Conservation (phyloP, 352 stramenopile genomes). For the Phytophthora melonis region DNA sequence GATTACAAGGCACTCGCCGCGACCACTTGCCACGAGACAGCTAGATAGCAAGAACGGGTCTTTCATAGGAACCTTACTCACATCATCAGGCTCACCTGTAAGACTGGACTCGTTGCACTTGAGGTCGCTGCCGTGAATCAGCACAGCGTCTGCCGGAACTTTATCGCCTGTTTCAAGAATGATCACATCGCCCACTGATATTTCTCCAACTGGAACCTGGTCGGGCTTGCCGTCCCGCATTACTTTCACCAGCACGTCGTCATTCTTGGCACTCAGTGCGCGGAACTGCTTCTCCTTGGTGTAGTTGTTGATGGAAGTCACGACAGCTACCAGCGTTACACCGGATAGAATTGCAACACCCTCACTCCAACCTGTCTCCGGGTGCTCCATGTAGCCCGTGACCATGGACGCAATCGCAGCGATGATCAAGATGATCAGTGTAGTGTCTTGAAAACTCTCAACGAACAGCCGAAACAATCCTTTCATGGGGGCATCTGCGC, state of each 20-base stretch:
- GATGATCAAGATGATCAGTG: constrained; percentile 91
- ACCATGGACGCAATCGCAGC: constrained; percentile 88
- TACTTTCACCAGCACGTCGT: constrained; percentile 90
- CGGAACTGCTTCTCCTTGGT: constrained; percentile 94
- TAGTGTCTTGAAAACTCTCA: constrained; percentile 92
- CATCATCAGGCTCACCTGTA: constrained; percentile 96
- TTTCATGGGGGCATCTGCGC: constrained; percentile 85
- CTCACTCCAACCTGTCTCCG: constrained; percentile 93
- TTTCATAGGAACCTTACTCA: constrained; percentile 79
- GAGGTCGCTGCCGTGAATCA: constrained; percentile 93
- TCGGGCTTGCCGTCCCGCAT: constrained; percentile 71
- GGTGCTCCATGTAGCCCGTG: constrained; percentile 82
- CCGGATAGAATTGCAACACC: constrained; percentile 94
- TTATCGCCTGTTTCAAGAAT: constrained; percentile 94
- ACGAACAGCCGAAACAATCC: constrained; percentile 83
- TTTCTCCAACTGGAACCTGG: constrained; percentile 74
- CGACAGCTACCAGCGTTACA: constrained; percentile 94
- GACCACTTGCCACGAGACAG: constrained; percentile 78
- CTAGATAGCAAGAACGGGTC: constrained; percentile 92
- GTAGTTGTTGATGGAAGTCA: constrained; percentile 97
- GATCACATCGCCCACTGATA: constrained; percentile 90
- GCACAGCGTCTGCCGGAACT: constrained; percentile 94
- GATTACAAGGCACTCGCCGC: constrained; percentile 83
- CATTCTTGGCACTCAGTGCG: constrained; percentile 87
- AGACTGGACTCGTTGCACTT: constrained; percentile 96